phyloP scores from a whole-genome alignment of 495 filamentous ascomycete genomes.

The Penicillium atrosanguineum region DNA sequence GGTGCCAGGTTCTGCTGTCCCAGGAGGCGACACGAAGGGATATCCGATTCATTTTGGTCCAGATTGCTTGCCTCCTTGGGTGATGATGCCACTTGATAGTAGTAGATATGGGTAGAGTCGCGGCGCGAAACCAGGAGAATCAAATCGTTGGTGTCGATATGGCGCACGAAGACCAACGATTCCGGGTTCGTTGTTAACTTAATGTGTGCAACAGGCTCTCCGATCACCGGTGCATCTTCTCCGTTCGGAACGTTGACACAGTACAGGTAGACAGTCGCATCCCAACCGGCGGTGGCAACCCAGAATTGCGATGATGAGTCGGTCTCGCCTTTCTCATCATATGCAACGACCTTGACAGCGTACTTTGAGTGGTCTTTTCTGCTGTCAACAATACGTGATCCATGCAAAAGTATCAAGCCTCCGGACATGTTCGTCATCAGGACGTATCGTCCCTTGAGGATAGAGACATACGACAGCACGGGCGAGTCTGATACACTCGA shows the following conservation, averaged over 20 bases:
- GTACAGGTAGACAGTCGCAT: conserved; percentile 58
- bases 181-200: conserved; percentile 60
- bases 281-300: conserved; percentile 67
- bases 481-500: conserved; percentile 56
- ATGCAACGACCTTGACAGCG: conserved; percentile 51
- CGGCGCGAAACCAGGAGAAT: conserved; percentile 56
- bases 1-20: conserved; percentile 63
- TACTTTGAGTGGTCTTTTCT: conserved; percentile 64
- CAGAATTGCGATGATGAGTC: conserved; percentile 24
- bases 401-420: conserved; percentile 47
- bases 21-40: conserved; percentile 35
- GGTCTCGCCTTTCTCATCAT: conserved; percentile 21
- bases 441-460: conserved; percentile 31
- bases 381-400: conserved; percentile 37
- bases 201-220: conserved; percentile 46
- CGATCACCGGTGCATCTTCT: conserved; percentile 17
- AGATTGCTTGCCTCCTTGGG: neutral
- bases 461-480: conserved; percentile 48
- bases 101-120: conserved; percentile 62
- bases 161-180: conserved; percentile 53
- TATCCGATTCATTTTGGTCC: neutral
- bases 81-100: conserved; percentile 46
- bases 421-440: conserved; percentile 66
- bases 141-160: conserved; percentile 42
- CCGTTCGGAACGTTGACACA: conserved; percentile 15